Evolutionary conservation across 352 stramenopile species (phyloP).

Genomic region (Hyphochytrium catenoides): DNA sequence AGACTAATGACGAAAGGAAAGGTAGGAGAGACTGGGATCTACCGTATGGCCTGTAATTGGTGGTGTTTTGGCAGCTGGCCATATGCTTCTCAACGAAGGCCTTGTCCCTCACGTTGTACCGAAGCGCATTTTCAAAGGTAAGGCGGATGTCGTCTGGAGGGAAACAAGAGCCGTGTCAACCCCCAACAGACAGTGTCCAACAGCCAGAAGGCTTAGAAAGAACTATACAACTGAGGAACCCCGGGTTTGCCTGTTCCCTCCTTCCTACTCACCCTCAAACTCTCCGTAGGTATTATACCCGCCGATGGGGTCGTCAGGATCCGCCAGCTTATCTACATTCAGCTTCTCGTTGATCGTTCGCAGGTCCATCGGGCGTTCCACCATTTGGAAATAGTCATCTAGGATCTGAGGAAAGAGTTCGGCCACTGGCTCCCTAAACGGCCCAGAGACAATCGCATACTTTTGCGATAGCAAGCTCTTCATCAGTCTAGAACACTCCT

Average conservation of each 20-base stretch:
- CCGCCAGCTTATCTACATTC: conserved; percentile 3
- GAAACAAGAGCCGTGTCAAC: no score
- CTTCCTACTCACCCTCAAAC: no score
- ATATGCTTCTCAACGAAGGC: no score
- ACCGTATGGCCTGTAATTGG: no score
- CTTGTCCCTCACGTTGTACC: conserved; percentile 51
- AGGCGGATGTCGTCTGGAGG: conserved; percentile 39
- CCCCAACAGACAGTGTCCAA: no score
- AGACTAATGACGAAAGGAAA: no score
- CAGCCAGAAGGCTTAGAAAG: no score
- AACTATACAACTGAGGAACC: no score
- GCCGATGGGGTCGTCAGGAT: conserved; percentile 27
- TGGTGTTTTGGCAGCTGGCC: no score
- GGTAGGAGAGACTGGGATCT: no score
- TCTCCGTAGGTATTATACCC: conserved; percentile 52
- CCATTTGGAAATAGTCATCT: conserved; percentile 45
- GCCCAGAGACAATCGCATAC: conserved; percentile 58
- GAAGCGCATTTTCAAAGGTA: conserved; percentile 55
- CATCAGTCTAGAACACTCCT: conserved; percentile 46
- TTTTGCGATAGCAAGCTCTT: conserved; percentile 56
- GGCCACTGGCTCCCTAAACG: conserved; percentile 43
- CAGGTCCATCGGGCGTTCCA: conserved; percentile 54
- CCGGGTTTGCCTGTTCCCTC: no score
- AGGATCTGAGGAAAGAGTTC: conserved; percentile 40
- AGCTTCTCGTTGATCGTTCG: conserved; percentile 13